These are phyloP conservation scores for Auricularia auricula-judae DNA, from an alignment of 768 basidiomycete genomes.

Conservation along the genomic window DNA sequence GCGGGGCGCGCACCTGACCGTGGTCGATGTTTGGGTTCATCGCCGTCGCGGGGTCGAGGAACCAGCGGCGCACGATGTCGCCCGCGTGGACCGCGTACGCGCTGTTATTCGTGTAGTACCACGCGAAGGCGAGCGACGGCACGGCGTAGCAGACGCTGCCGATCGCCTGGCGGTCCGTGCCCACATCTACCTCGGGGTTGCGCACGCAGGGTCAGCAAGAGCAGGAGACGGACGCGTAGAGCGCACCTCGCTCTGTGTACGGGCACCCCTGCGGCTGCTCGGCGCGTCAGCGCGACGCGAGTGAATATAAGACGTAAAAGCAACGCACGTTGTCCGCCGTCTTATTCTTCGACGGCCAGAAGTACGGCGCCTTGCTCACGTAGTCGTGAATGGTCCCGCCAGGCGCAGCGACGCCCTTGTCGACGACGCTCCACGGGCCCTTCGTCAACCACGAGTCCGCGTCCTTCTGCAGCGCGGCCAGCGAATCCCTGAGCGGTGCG, in stretches of 20 bases:
- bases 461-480: not conserved
- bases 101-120: conserved; percentile 1
- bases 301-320: not conserved
- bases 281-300: not conserved
- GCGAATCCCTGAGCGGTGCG: not conserved
- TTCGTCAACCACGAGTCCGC: not conserved
- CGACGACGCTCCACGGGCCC: not conserved
- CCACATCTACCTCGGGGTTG: not conserved
- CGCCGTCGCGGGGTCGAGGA: not conserved
- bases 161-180: not conserved
- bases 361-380: not conserved
- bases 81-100: not conserved
- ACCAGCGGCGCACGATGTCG: not conserved
- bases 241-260: not conserved
- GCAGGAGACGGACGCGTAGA: not conserved
- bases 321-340: not conserved
- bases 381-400: not conserved
- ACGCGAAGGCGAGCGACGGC: not conserved
- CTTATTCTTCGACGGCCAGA: not conserved
- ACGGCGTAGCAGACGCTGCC: not conserved
- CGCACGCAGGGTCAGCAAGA: not conserved
- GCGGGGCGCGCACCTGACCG: not conserved
- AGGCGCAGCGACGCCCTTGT: not conserved
- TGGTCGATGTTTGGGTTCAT: not conserved
- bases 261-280: not conserved